Evolutionary conservation across 2,329 filamentous ascomycete species (phyloP).

Genomic region (Gyromitra esculenta): DNA sequence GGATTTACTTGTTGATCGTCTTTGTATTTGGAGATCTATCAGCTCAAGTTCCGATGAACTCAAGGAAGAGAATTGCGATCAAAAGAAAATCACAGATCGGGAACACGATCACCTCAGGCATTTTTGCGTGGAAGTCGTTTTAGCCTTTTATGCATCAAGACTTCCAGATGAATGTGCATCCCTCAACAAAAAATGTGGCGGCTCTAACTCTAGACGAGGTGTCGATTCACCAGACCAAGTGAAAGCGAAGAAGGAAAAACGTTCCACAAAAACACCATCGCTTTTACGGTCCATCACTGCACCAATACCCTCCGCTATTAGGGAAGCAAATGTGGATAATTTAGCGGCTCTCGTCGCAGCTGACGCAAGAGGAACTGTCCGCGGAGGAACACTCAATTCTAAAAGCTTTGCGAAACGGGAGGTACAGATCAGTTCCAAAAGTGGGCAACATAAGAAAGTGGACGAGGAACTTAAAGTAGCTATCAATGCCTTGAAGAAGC

Average conservation of each 20-base stretch:
- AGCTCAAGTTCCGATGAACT: conserved; percentile 58
- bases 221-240: conserved; percentile 63
- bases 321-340: conserved; percentile 39
- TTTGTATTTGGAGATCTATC: conserved; percentile 86
- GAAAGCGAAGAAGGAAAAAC: conserved; percentile 59
- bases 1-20: conserved; percentile 77
- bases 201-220: conserved; percentile 68
- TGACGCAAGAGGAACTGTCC: conserved; percentile 66
- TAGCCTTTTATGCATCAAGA: conserved; percentile 81
- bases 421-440: conserved; percentile 65
- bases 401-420: conserved; percentile 66
- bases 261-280: conserved; percentile 27
- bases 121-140: conserved; percentile 82
- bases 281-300: conserved; percentile 59
- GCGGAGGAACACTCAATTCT: conserved; percentile 60
- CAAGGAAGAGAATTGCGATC: conserved; percentile 55
- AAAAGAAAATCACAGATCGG: conserved; percentile 58
- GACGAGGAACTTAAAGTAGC: conserved; percentile 78
- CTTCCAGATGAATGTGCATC: conserved; percentile 75
- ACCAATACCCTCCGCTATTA: conserved; percentile 57
- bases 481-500: conserved; percentile 77
- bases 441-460: conserved; percentile 68
- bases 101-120: conserved; percentile 78
- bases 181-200: conserved; percentile 80
- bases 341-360: conserved; percentile 66